Evolutionary conservation across 2,329 filamentous ascomycete genomes (phyloP).

Genomic region (Lachnellula hyalina): DNA sequence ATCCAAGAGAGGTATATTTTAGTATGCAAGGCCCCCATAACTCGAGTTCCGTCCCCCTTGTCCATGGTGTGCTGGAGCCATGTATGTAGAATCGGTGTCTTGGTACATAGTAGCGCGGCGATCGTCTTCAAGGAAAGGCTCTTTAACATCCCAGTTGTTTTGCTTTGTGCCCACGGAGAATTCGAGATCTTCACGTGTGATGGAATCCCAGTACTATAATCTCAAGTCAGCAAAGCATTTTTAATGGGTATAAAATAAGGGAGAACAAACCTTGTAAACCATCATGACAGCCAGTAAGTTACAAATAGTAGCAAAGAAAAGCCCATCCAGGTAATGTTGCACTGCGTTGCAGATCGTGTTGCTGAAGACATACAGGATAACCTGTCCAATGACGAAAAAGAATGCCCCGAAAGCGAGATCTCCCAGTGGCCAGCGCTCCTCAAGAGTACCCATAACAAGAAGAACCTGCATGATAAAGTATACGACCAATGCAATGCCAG

Average conservation of each 20-base stretch:
- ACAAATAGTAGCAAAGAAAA: conserved; percentile 91
- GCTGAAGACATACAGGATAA: conserved; percentile 87
- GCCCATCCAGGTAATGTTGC: conserved; percentile 87
- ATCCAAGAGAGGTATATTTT: not conserved
- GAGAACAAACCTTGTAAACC: conserved; percentile 80
- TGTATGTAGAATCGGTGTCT: conserved; percentile 24
- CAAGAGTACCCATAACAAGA: conserved; percentile 80
- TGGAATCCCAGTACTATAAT: conserved; percentile 92
- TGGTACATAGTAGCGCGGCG: conserved; percentile 30
- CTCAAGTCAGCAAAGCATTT: conserved; percentile 8
- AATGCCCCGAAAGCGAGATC: conserved; percentile 87
- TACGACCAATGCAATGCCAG: conserved; percentile 77
- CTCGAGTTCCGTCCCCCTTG: conserved; percentile 27
- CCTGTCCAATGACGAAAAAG: conserved; percentile 88
- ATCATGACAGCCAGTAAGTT: conserved; percentile 97
- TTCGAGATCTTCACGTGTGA: conserved; percentile 95
- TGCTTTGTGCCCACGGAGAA: conserved; percentile 93
- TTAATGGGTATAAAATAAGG: not conserved
- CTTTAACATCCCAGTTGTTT: conserved; percentile 99
- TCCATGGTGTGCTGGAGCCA: conserved; percentile 15
- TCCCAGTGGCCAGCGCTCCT: conserved; percentile 92
- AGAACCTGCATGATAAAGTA: conserved; percentile 86
- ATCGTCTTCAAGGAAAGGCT: conserved; percentile 47
- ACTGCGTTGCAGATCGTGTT: conserved; percentile 75
- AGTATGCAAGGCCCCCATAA: conserved; percentile 30